These are phyloP conservation scores for Vitis cinerea DNA, from an alignment of 164 flowering plant genomes.

Conservation along the genomic window DNA sequence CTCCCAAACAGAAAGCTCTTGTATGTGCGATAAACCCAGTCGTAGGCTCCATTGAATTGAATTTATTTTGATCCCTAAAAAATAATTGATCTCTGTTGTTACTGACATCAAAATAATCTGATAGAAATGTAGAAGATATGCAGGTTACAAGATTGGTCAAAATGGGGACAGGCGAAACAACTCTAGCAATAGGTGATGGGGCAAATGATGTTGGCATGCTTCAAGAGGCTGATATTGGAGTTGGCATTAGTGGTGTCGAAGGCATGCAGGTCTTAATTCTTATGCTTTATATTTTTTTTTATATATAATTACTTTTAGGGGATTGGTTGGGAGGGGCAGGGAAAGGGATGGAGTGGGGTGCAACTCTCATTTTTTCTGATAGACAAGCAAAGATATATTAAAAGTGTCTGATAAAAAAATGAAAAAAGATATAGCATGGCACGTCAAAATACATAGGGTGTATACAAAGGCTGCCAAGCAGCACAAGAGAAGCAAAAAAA, in stretches of 20 bases:
- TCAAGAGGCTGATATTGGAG: constrained; percentile 92
- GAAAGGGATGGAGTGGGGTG: too few species aligned
- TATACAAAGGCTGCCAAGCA: too few species aligned
- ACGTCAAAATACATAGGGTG: too few species aligned
- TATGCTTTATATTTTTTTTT: background rate
- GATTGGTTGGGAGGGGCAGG: too few species aligned
- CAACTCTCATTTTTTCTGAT: too few species aligned
- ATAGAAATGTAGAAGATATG: constrained; percentile 40
- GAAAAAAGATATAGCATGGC: too few species aligned
- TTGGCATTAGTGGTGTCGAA: constrained; percentile 90
- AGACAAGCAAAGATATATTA: too few species aligned
- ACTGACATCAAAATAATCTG: constrained; percentile 27
- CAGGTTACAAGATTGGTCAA: constrained; percentile 90
- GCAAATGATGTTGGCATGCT: constrained; percentile 98
- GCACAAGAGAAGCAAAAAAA: too few species aligned
- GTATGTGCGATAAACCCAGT: constrained; percentile 39
- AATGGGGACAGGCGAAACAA: constrained; percentile 58
- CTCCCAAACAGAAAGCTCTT: constrained; percentile 91
- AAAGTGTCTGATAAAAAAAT: too few species aligned
- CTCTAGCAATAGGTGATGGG: constrained; percentile 86
- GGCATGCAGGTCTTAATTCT: constrained; percentile 82
- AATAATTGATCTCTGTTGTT: constrained; percentile 2
- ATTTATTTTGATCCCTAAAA: background rate
- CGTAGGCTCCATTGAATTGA: background rate
- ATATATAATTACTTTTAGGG: too few species aligned